Base-by-base conservation (phyloP, 495 filamentous ascomycete species). In the Platismatia glauca region DNA sequence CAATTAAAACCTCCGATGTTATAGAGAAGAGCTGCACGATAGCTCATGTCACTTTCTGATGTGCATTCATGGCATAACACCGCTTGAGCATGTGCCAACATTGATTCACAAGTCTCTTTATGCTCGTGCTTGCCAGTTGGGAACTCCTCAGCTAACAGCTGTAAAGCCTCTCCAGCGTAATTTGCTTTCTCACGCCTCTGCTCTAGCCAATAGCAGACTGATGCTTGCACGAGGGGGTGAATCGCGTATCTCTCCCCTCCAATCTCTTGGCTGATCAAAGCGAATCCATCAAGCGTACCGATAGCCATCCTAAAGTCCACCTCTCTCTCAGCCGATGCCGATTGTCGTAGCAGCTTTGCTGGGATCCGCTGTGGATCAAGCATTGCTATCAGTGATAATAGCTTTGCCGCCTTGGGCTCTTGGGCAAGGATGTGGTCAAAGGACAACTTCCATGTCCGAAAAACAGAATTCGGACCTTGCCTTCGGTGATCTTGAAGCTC, bases 1-100 rank as follows among this genome's bases (percentile, higher is more conserved):
- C n/a, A 57, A 15, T 62, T 57, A 34, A 56, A 62, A 18, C 27
- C 27, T 55, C 38, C 29, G 7, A 62, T 24, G 20, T 57, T 56
- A 16, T 35, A 24, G 24, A 55, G 60, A 55, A 62, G 35, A 35
- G 55, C 33, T 56, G n/a, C 52, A 20, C 52, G 52, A 24, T 46
- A 38, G 57, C 50, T 55, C 4, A 44, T 37, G 16, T 56, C 27
- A 35, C 34, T 38, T 46, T 46, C 24, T 20, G 29, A 48, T 31
- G 12, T 56, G 53, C n/a, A 27, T 56, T 56, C 20, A 22, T 9
- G 8, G 2, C 8, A 56, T 56, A 56, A 8, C 16, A 56, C 53
- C 24, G 29, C 41, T n/a, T 44, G 18, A 44, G 41, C 20, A 44
- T 44, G 9, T 7, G 29, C 8, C 15, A n/a, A 41, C 38, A 41